phyloP scores from a whole-genome alignment of 2,329 filamentous ascomycete genomes.

The Aspergillus jensenii region DNA sequence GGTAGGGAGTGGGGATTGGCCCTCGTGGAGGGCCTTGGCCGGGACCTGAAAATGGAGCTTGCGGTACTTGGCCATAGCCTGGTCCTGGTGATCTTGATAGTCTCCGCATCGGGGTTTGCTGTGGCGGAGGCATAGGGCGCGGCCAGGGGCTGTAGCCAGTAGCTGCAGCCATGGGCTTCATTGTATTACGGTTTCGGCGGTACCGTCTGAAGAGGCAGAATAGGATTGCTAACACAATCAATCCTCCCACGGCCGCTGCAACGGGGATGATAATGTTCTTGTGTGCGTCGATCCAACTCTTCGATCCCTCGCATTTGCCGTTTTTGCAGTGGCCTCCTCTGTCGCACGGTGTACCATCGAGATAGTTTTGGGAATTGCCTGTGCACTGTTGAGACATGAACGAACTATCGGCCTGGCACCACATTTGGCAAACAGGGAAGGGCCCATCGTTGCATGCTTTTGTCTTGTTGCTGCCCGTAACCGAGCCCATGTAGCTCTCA shows the following conservation, averaged over 20 bases:
- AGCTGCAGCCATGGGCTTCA: slow-evolving; percentile 19
- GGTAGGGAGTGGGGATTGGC: neutral
- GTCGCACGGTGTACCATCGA: slow-evolving; percentile 84
- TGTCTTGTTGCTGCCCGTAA: slow-evolving; percentile 72
- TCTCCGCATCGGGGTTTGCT: slow-evolving; percentile 23
- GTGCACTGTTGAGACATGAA: slow-evolving; percentile 50
- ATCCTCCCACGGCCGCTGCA: slow-evolving; percentile 66
- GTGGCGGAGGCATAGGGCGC: slow-evolving; percentile 14
- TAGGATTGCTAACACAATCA: slow-evolving; percentile 68
- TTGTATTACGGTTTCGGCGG: slow-evolving; percentile 40
- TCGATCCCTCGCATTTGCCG: slow-evolving; percentile 75
- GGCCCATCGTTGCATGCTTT: slow-evolving; percentile 66
- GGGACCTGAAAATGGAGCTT: neutral
- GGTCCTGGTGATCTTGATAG: neutral
- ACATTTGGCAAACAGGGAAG: slow-evolving; percentile 67
- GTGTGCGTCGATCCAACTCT: slow-evolving; percentile 73
- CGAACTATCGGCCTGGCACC: slow-evolving; percentile 54
- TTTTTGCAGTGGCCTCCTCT: slow-evolving; percentile 77
- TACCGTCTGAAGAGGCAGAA: slow-evolving; percentile 65
- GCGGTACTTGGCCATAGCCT: slow-evolving; percentile 1
- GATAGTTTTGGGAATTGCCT: slow-evolving; percentile 80
- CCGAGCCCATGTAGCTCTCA: slow-evolving; percentile 74
- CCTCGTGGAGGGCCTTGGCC: neutral
- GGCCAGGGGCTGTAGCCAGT: slow-evolving; percentile 12
- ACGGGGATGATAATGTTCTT: slow-evolving; percentile 82